Percentiles rank a stretch among this genome's conserved stretches.
Conservation (phyloP, 2,329 filamentous ascomycete genomes). For the Beauveria sp. region DNA sequence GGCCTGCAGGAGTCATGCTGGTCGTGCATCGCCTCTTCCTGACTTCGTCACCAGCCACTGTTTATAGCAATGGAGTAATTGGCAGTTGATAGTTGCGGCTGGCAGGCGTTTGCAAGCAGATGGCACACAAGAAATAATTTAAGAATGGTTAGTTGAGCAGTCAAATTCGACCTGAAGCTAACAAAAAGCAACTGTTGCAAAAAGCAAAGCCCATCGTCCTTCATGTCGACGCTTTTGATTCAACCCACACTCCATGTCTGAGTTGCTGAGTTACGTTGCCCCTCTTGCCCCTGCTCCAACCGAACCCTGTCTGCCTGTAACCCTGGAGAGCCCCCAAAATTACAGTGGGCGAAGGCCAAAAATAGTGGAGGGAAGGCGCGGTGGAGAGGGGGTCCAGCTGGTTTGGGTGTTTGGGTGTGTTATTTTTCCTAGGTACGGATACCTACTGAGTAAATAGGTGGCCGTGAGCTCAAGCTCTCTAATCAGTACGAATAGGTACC, state of each 20-base stretch:
- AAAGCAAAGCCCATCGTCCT: background rate
- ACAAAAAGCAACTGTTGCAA: background rate
- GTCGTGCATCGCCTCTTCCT: background rate
- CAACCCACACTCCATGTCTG: no score
- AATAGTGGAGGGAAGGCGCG: background rate
- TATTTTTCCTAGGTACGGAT: background rate
- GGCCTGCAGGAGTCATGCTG: constrained; percentile 4
- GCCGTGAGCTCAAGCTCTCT: background rate
- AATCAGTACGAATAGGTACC: no score
- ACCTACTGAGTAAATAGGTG: background rate
- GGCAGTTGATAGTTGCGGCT: background rate
- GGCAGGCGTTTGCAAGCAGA: background rate
- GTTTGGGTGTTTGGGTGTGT: background rate
- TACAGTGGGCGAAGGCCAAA: background rate
- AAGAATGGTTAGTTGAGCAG: background rate
- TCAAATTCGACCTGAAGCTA: background rate
- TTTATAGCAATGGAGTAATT: no score
- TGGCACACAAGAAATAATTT: no score
- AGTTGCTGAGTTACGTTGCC: background rate
- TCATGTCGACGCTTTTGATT: no score
- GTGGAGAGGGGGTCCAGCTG: background rate
- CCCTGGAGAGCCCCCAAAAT: background rate
- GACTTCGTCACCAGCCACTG: background rate
- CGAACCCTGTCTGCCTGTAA: background rate
- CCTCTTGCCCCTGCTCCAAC: background rate